phyloP scores from a whole-genome alignment of 805 yeast species.

The Yarrowia sp. region DNA sequence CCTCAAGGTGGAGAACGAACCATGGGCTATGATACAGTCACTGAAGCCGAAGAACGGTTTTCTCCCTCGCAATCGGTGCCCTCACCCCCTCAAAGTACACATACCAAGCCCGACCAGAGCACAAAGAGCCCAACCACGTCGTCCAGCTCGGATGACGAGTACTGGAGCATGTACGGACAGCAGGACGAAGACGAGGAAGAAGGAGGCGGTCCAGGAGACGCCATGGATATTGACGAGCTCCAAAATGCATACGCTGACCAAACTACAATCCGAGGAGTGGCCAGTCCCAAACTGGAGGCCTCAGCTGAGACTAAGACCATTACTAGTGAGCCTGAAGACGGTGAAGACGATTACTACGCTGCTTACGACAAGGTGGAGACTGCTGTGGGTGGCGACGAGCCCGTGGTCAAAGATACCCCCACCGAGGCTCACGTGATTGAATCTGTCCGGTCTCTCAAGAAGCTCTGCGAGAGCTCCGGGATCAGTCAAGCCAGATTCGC shows the following conservation, averaged over 20 bases:
- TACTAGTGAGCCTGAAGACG: not conserved
- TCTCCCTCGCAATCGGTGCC: constrained; percentile 5
- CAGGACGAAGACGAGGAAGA: constrained; percentile 31
- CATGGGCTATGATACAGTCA: constrained; percentile 8
- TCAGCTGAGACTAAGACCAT: not conserved
- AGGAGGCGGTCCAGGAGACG: not conserved
- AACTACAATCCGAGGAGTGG: constrained; percentile 4
- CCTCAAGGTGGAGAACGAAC: constrained; percentile 10
- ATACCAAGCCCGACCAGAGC: not conserved
- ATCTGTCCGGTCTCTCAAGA: constrained; percentile 17
- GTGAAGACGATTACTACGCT: constrained; percentile 42
- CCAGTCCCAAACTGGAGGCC: not conserved
- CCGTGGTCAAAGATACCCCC: constrained; percentile 1
- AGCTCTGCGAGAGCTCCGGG: constrained; percentile 15
- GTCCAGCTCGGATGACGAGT: constrained; percentile 26
- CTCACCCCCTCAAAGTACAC: constrained; percentile 25
- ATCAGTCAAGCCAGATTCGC: constrained; percentile 20
- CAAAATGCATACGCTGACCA: constrained; percentile 11
- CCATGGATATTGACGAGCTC: constrained; percentile 16
- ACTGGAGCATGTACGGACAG: constrained; percentile 22
- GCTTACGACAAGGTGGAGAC: constrained; percentile 39
- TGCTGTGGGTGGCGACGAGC: constrained; percentile 21
- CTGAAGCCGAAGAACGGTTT: constrained; percentile 32
- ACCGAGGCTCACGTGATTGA: constrained; percentile 20
- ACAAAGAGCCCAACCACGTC: not conserved